phyloP scores from a whole-genome alignment of 495 filamentous ascomycete genomes.

The Lasiosphaeris hirsuta region DNA sequence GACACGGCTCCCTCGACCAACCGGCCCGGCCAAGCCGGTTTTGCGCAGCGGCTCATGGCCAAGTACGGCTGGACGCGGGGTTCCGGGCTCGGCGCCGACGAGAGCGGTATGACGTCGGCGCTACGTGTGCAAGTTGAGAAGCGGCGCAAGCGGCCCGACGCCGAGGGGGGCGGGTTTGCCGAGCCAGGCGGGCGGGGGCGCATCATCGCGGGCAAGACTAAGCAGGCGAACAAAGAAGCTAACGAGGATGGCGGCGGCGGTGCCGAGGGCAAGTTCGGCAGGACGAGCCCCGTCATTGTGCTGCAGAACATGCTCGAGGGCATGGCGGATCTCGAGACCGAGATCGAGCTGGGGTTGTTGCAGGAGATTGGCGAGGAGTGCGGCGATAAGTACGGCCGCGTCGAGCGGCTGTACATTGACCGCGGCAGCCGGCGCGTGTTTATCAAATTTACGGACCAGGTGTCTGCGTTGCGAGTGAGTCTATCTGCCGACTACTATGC shows the following conservation, averaged over 20 bases:
- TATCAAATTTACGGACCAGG: slow-evolving; percentile 79
- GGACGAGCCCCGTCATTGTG: slow-evolving; percentile 75
- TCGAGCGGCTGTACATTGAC: slow-evolving; percentile 79
- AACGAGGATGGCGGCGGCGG: slow-evolving; percentile 28
- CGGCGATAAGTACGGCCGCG: slow-evolving; percentile 79
- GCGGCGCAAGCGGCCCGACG: slow-evolving; percentile 69
- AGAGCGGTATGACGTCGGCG: slow-evolving; percentile 76
- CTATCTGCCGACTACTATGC: not conserved
- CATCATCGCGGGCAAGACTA: slow-evolving; percentile 66
- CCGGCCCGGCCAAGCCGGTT: slow-evolving; percentile 74
- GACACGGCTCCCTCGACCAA: slow-evolving; percentile 35
- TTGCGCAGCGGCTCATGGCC: slow-evolving; percentile 79
- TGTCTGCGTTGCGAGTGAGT: slow-evolving; percentile 78
- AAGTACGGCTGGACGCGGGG: slow-evolving; percentile 94
- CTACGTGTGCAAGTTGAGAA: slow-evolving; percentile 81
- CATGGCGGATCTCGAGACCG: slow-evolving; percentile 60
- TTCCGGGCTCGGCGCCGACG: slow-evolving; percentile 75
- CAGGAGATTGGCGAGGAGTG: slow-evolving; percentile 97
- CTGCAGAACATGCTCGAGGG: slow-evolving; percentile 78
- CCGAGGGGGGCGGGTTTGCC: slow-evolving; percentile 75
- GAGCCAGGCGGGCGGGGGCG: slow-evolving; percentile 67
- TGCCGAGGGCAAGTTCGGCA: slow-evolving; percentile 60
- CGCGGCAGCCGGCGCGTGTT: slow-evolving; percentile 62
- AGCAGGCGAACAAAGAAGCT: slow-evolving; percentile 3
- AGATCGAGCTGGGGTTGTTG: slow-evolving; percentile 70